A percentile compares a stretch with the other conserved stretches of the same genome.
These are phyloP conservation scores for Teunomyces tritomae DNA, from an alignment of 805 yeast genomes.

Conservation along the genomic window DNA sequence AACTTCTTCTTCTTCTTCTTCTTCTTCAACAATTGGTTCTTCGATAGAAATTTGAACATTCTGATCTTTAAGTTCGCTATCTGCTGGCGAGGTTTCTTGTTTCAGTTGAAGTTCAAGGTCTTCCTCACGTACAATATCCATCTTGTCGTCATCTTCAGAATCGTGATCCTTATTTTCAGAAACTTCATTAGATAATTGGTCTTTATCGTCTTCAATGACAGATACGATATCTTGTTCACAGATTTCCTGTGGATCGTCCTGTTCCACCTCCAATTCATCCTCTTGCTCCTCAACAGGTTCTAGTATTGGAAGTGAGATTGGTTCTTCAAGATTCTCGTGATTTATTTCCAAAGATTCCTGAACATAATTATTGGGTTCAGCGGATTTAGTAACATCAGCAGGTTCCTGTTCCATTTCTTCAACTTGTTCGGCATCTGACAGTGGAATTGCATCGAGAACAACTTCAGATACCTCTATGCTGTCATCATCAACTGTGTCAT, in stretches of 20 bases:
- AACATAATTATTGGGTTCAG: not conserved
- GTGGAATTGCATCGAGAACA: not conserved
- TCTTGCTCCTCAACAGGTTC: not conserved
- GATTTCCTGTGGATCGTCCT: not conserved
- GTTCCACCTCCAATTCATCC: not conserved
- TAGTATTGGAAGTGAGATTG: not conserved
- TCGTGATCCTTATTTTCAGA: no score
- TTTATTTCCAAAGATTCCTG: not conserved
- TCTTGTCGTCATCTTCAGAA: no score
- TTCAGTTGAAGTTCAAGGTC: no score
- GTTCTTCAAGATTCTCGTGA: not conserved
- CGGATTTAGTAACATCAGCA: not conserved
- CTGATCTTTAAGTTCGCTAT: not conserved
- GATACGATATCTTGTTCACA: not conserved
- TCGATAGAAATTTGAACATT: not conserved
- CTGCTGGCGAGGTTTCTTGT: not conserved
- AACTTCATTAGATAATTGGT: no score
- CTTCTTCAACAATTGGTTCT: not conserved
- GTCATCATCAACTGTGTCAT: not conserved
- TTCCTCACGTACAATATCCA: no score
- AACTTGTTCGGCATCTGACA: not conserved
- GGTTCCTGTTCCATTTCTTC: not conserved
- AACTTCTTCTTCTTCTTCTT: not conserved
- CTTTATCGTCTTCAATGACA: not conserved
- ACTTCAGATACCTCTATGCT: not conserved